Evolutionary conservation across 345 rosid species (phyloP).

Genomic region (Rhizophora mangle): DNA sequence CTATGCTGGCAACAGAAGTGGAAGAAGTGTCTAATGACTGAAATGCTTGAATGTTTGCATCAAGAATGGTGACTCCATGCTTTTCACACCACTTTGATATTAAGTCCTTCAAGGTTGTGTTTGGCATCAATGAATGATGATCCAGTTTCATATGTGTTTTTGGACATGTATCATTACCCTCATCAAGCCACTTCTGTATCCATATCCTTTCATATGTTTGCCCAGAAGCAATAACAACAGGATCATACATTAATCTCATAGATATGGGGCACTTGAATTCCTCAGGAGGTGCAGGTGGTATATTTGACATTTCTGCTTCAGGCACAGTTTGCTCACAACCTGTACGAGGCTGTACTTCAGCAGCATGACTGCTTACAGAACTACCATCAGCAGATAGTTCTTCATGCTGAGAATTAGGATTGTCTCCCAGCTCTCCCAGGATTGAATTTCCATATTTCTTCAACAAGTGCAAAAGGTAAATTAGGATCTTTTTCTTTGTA

Average conservation of each 20-base stretch:
- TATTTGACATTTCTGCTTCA: conserved; percentile 23
- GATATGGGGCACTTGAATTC: conserved; percentile 72
- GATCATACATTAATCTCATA: conserved; percentile 75
- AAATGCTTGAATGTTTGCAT: conserved; percentile 36
- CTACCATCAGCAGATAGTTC: conserved; percentile 10
- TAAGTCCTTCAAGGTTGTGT: conserved; percentile 49
- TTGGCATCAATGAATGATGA: conserved; percentile 45
- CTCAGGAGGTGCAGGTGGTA: conserved; percentile 39
- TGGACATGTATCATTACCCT: conserved; percentile 71
- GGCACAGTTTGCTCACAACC: conserved; percentile 19
- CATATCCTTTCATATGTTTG: conserved; percentile 76
- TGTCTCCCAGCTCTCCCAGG: conserved; percentile 35
- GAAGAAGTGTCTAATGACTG: conserved; percentile 41
- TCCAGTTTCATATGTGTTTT: conserved; percentile 45
- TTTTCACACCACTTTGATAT: conserved; percentile 68
- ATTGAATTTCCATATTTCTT: conserved; percentile 49
- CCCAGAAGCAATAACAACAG: conserved; percentile 79
- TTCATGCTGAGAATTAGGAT: conserved; percentile 27
- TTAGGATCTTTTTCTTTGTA: conserved; percentile 43
- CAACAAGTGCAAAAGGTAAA: conserved; percentile 50
- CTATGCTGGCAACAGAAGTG: conserved; percentile 63
- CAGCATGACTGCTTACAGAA: not conserved
- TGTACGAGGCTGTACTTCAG: conserved; percentile 23
- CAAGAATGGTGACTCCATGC: conserved; percentile 47
- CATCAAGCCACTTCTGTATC: conserved; percentile 83